Percentiles rank a stretch among this genome's conserved stretches.
These are phyloP conservation scores for Talaromyces sp. DNA, from an alignment of 2,329 filamentous ascomycete species.

Conservation along the genomic window DNA sequence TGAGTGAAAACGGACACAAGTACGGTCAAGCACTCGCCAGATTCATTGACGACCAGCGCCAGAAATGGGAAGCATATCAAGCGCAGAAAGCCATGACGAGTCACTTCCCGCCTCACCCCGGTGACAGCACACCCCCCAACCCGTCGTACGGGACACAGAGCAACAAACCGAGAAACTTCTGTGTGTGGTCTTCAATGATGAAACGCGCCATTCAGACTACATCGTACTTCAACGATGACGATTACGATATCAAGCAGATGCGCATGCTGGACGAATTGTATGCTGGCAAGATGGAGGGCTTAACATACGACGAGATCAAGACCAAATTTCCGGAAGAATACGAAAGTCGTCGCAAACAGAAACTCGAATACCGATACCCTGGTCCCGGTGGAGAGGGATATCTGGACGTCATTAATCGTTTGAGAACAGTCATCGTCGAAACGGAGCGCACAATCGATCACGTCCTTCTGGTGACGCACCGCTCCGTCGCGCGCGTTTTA, in stretches of 20 bases:
- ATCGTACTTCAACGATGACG: constrained; percentile 88
- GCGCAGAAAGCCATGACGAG: constrained; percentile 70
- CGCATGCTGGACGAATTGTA: constrained; percentile 97
- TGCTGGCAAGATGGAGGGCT: constrained; percentile 84
- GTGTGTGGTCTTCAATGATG: constrained; percentile 98
- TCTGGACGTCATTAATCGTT: constrained; percentile 90
- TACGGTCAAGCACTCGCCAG: constrained; percentile 76
- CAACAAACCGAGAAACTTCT: constrained; percentile 77
- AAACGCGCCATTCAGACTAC: constrained; percentile 83
- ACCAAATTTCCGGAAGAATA: constrained; percentile 78
- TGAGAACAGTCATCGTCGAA: constrained; percentile 93
- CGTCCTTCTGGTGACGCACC: constrained; percentile 85
- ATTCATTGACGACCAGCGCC: constrained; percentile 78
- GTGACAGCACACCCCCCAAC: constrained; percentile 91
- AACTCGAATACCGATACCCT: constrained; percentile 94
- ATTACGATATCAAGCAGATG: constrained; percentile 96
- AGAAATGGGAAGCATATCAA: constrained; percentile 78
- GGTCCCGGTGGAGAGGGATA: constrained; percentile 95
- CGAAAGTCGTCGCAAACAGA: constrained; percentile 71
- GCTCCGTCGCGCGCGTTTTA: constrained; percentile 84
- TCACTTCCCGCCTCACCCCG: constrained; percentile 83
- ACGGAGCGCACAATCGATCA: constrained; percentile 97
- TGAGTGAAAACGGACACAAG: constrained; percentile 73
- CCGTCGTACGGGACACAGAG: constrained; percentile 61
- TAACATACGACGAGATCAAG: constrained; percentile 90